These are phyloP conservation scores for Evansstolkia leycettana DNA, from an alignment of 495 filamentous ascomycete genomes.

Conservation along the genomic window DNA sequence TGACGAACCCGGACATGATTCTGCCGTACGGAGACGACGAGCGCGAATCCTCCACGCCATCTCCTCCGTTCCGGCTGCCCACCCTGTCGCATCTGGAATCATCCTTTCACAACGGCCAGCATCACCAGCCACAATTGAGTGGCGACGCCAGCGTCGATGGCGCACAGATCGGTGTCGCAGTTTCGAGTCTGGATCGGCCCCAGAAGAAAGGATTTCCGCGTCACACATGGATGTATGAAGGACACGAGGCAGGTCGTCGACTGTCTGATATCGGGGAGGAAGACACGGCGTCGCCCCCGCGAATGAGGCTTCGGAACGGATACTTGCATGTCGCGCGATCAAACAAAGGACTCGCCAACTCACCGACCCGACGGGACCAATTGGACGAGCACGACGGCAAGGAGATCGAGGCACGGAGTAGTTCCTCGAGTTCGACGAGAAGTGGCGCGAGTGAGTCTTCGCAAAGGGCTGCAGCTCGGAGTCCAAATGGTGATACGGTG, in stretches of 20 bases:
- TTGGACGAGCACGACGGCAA: slow-evolving; percentile 3
- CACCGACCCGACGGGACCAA: slow-evolving; percentile 7
- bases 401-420: slow-evolving; percentile 18
- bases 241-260: slow-evolving; percentile 47
- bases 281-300: slow-evolving; percentile 18
- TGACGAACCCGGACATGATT: slow-evolving; percentile 94
- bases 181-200: slow-evolving; percentile 11
- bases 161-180: slow-evolving; percentile 11
- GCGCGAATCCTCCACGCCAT: slow-evolving; percentile 40
- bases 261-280: slow-evolving; percentile 66
- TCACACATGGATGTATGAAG: slow-evolving; percentile 37
- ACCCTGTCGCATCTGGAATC: slow-evolving; percentile 25
- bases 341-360: slow-evolving; percentile 5
- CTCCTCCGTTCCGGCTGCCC: slow-evolving; percentile 31
- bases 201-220: slow-evolving; percentile 28
- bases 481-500: background rate
- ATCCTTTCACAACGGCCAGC: slow-evolving; percentile 12
- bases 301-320: background rate
- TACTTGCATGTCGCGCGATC: slow-evolving; percentile 1
- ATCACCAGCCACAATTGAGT: background rate
- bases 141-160: background rate
- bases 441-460: slow-evolving; percentile 23
- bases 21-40: slow-evolving; percentile 52
- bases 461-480: slow-evolving; percentile 9
- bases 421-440: slow-evolving; percentile 27